Percentiles rank a stretch among this genome's conserved stretches.
Conservation (phyloP, 805 yeast genomes). For the Candida qinlingensis region DNA sequence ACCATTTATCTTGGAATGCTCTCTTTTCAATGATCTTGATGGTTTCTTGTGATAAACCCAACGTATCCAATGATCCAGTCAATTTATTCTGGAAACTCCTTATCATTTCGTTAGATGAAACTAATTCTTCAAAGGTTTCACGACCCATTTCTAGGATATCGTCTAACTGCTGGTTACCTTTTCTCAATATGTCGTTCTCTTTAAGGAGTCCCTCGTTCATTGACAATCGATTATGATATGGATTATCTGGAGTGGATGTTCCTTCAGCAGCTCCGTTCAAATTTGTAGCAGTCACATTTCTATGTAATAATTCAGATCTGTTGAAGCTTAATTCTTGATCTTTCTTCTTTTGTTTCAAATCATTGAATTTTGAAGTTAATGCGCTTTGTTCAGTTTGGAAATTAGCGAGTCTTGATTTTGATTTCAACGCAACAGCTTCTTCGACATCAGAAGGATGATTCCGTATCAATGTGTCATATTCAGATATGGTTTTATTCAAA, state of each 20-base stretch:
- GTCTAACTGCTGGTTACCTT: slow-evolving; percentile 80
- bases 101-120: slow-evolving; percentile 75
- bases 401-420: slow-evolving; percentile 52
- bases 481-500: slow-evolving; percentile 69
- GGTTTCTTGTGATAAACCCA: slow-evolving; percentile 85
- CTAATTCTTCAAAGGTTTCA: slow-evolving; percentile 76
- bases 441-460: background rate
- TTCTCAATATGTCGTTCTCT: slow-evolving; percentile 57
- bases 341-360: slow-evolving; percentile 32
- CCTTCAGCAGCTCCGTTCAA: background rate
- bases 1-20: slow-evolving; percentile 79
- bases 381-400: slow-evolving; percentile 40
- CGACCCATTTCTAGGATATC: slow-evolving; percentile 88
- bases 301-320: slow-evolving; percentile 41
- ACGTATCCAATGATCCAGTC: slow-evolving; percentile 64
- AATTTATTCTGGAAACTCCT: slow-evolving; percentile 56
- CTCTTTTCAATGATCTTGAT: slow-evolving; percentile 74
- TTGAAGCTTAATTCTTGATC: slow-evolving; percentile 33
- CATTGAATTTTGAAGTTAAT: slow-evolving; percentile 28
- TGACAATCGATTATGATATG: slow-evolving; percentile 31
- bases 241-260: slow-evolving; percentile 14
- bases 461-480: slow-evolving; percentile 38
- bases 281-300: slow-evolving; percentile 14
- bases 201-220: slow-evolving; percentile 50
- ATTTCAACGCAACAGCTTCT: slow-evolving; percentile 30